phyloP scores from a whole-genome alignment of 768 basidiomycete genomes.

The Lentinula edodes region DNA sequence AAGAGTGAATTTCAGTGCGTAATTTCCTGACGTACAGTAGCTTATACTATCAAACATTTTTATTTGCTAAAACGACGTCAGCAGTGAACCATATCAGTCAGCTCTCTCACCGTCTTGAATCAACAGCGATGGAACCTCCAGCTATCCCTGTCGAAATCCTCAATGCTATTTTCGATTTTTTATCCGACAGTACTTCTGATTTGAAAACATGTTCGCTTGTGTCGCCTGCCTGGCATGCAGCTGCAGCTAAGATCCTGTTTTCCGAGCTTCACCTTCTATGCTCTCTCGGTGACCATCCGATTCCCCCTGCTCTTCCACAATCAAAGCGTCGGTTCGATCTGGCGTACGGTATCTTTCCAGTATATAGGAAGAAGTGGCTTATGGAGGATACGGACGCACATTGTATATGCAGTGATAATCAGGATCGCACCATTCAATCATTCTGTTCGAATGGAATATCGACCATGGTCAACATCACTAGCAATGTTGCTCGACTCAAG shows the following conservation, averaged over 20 bases:
- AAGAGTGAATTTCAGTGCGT: too few species aligned
- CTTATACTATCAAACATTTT: too few species aligned
- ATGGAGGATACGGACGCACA: background rate
- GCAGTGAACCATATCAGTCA: background rate
- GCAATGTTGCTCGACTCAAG: background rate
- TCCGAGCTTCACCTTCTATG: background rate
- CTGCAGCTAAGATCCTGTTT: background rate
- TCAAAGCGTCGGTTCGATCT: background rate
- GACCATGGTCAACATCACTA: background rate
- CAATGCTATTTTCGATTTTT: background rate
- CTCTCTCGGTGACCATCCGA: background rate
- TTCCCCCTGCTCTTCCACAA: background rate
- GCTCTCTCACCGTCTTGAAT: background rate
- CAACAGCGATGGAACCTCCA: background rate
- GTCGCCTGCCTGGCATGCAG: background rate
- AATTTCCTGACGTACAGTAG: too few species aligned
- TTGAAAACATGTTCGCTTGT: slow-evolving; percentile 3
- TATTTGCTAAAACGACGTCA: background rate
- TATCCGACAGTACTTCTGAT: background rate
- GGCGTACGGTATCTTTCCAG: background rate
- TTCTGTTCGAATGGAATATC: background rate
- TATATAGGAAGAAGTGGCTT: background rate
- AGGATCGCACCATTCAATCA: background rate
- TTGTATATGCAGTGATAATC: background rate
- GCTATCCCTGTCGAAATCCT: background rate